These are phyloP conservation scores for Rhodotorula sphaerocarpa DNA, from an alignment of 768 basidiomycete genomes.

Conservation along the genomic window DNA sequence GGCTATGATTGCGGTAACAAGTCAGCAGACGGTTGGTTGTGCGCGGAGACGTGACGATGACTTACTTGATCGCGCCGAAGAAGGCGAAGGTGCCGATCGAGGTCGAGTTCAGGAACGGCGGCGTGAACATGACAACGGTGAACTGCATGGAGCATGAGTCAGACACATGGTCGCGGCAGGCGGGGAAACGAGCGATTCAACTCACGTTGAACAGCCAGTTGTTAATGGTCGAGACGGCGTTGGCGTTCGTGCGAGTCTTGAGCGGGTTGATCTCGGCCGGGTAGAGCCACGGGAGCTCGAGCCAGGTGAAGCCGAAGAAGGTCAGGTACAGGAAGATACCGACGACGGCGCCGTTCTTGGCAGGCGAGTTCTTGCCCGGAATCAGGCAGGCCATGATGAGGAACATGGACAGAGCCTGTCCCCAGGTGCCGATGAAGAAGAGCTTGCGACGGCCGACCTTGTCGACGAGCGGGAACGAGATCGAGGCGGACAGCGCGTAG, in stretches of 20 bases:
- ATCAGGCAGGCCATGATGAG: conserved; percentile 41
- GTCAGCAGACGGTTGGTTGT: too few relatives aligned
- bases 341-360: conserved; percentile 45
- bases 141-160: too few relatives aligned
- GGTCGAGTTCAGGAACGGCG: not conserved
- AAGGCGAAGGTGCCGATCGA: conserved; percentile 29
- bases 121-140: conserved; percentile 40
- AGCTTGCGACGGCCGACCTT: conserved; percentile 47
- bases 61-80: conserved; percentile 41
- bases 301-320: conserved; percentile 43
- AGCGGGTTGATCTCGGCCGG: conserved; percentile 50
- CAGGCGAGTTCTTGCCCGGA: conserved; percentile 35
- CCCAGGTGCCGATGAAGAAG: conserved; percentile 47
- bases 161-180: too few relatives aligned
- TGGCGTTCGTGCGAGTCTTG: conserved; percentile 46
- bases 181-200: not conserved
- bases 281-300: conserved; percentile 49
- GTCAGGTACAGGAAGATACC: conserved; percentile 48
- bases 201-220: conserved; percentile 43
- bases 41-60: too few relatives aligned
- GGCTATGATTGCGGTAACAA: conserved; percentile 13
- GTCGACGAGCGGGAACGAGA: conserved; percentile 45
- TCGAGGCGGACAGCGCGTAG: conserved; percentile 43
- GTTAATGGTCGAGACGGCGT: conserved; percentile 45
- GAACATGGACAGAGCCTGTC: conserved; percentile 45